A percentile compares a stretch with the other conserved stretches of the same genome.
Evolutionary conservation across 495 filamentous ascomycete species (phyloP).

Genomic region (Penicillium roqueforti): DNA sequence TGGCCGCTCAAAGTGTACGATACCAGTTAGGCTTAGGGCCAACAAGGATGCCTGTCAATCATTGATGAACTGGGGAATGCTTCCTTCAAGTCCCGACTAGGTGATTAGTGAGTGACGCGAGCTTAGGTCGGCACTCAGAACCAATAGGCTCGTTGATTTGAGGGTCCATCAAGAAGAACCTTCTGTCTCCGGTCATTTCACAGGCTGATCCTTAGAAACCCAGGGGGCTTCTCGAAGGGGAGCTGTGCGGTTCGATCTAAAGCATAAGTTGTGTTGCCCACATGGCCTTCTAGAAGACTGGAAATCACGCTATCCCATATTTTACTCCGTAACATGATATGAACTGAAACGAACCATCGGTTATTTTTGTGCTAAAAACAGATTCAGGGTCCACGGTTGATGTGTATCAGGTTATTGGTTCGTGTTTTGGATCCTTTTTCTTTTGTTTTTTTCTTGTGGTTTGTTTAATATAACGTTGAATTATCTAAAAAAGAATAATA

Average conservation of each 20-base stretch:
- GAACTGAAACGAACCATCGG: constrained; percentile 22
- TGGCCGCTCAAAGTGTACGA: constrained; percentile 7
- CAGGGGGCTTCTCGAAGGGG: constrained; percentile 23
- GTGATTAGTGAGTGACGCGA: constrained; percentile 26
- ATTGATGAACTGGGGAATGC: constrained; percentile 31
- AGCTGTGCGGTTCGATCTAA: constrained; percentile 3
- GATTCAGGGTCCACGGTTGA: constrained; percentile 31
- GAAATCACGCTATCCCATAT: constrained; percentile 7
- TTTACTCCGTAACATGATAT: constrained; percentile 1
- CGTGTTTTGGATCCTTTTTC: background rate
- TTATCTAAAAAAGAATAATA: background rate
- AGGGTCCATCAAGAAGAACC: constrained; percentile 23
- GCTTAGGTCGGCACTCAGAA: constrained; percentile 20
- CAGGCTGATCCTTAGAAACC: constrained; percentile 22
- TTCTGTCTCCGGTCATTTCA: constrained; percentile 24
- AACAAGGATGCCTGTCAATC: constrained; percentile 27
- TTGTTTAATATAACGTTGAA: background rate
- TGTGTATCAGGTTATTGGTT: constrained; percentile 11
- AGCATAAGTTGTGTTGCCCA: background rate
- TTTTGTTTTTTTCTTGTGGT: constrained; percentile 3
- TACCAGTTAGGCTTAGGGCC: constrained; percentile 15
- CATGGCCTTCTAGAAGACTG: constrained; percentile 7
- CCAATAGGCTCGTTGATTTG: constrained; percentile 22
- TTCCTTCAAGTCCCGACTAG: constrained; percentile 11
- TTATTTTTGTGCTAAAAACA: constrained; percentile 31